Conservation (phyloP, 1,284 basidiomycete genomes). For the Ustilago vetiveriae region DNA sequence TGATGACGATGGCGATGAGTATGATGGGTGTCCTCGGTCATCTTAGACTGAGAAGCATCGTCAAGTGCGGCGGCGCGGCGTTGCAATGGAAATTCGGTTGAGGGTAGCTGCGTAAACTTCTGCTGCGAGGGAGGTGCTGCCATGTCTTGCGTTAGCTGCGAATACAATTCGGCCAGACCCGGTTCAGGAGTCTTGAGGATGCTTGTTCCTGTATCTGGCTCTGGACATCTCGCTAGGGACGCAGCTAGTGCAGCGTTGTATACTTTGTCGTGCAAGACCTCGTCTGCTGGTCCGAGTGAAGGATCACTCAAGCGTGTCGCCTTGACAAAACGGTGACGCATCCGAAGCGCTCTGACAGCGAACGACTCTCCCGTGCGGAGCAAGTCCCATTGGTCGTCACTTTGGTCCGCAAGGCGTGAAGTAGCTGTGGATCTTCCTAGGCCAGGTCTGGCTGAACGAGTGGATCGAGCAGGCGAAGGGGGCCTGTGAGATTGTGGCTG, state of each 20-base stretch:
- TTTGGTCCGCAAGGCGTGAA: not conserved
- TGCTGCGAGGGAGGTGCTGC: not conserved
- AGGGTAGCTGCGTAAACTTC: not conserved
- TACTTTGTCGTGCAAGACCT: not conserved
- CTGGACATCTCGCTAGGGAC: not conserved
- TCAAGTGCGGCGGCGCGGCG: not conserved
- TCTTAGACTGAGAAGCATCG: not conserved
- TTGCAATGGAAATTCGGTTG: not conserved
- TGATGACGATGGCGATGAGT: constrained; percentile 27
- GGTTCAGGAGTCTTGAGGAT: not conserved
- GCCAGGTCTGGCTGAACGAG: constrained; percentile 2
- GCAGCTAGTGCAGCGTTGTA: not conserved
- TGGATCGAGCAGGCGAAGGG: not conserved
- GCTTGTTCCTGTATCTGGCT: not conserved
- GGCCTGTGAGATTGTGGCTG: too few relatives aligned
- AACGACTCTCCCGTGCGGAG: constrained; percentile 11
- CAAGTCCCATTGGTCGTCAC: constrained; percentile 5
- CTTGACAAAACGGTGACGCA: constrained; percentile 27
- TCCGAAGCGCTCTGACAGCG: constrained; percentile 12
- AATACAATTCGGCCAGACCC: constrained; percentile 25
- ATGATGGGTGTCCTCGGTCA: not conserved
- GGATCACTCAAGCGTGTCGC: constrained; percentile 32
- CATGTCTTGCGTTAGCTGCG: constrained; percentile 16
- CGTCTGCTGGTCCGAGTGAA: not conserved
- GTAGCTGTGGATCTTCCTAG: constrained; percentile 10